These are phyloP conservation scores for Leishmania martiniquensis DNA, from an alignment of 208 protist genomes.

Conservation along the genomic window DNA sequence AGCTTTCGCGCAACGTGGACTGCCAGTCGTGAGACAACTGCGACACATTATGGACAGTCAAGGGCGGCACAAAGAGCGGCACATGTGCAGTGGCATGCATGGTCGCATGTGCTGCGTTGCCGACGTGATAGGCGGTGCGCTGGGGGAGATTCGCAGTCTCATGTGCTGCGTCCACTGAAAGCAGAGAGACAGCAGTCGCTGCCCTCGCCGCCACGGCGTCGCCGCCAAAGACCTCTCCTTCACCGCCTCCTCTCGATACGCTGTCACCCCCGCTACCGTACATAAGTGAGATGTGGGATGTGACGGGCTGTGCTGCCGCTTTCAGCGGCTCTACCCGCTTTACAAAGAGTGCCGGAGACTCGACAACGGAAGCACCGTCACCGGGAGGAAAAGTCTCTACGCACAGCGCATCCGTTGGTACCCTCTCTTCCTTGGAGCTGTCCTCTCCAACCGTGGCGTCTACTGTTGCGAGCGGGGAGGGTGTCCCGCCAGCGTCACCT, in stretches of 20 bases:
- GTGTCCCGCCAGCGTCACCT: neutral
- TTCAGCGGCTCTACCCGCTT: constrained; percentile 1
- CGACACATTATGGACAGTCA: constrained; percentile 35
- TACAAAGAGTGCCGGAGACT: constrained; percentile 19
- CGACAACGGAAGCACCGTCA: neutral
- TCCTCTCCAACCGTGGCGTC: neutral
- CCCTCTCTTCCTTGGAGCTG: neutral
- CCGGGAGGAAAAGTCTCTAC: neutral
- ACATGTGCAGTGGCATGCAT: neutral
- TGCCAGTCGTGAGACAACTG: constrained; percentile 53
- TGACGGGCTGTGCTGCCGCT: constrained; percentile 3
- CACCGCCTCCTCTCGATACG: neutral
- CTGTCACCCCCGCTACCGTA: neutral
- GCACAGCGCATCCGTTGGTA: no score
- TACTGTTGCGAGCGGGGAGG: neutral
- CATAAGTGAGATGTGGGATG: neutral
- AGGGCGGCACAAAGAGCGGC: constrained; percentile 34
- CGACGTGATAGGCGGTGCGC: neutral
- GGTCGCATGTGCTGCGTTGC: neutral
- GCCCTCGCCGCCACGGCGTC: neutral
- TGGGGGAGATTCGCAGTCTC: neutral
- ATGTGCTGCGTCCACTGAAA: neutral
- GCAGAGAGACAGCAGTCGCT: neutral
- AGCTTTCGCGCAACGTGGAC: constrained; percentile 34
- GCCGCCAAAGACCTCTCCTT: neutral